These are phyloP conservation scores for Elsinoe necatrix DNA, from an alignment of 2,329 filamentous ascomycete genomes.

Conservation along the genomic window DNA sequence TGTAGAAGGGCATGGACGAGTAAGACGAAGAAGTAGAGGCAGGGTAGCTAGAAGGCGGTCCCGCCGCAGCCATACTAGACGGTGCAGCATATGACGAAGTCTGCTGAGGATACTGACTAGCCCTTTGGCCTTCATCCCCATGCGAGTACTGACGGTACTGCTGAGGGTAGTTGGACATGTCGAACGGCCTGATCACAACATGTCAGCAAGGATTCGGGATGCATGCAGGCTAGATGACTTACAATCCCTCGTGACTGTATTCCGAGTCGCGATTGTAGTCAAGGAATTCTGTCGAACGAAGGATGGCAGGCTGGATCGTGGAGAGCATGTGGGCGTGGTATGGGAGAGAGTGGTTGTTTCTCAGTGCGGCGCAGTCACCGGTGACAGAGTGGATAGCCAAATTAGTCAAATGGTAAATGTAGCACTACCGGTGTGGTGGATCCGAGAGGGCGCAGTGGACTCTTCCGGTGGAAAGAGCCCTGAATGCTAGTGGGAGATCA, in stretches of 20 bases:
- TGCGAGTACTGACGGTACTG: slow-evolving; percentile 13
- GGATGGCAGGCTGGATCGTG: slow-evolving; percentile 9
- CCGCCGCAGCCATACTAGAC: slow-evolving; percentile 9
- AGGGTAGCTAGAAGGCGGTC: not conserved
- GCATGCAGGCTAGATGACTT: not conserved
- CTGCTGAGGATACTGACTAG: not conserved
- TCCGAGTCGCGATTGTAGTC: not conserved
- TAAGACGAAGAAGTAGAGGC: not conserved
- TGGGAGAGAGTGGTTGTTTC: not conserved
- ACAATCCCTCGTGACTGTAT: slow-evolving; percentile 1
- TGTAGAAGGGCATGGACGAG: slow-evolving; percentile 7
- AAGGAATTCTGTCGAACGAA: slow-evolving; percentile 11
- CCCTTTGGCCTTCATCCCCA: slow-evolving; percentile 7
- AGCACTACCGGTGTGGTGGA: slow-evolving; percentile 4
- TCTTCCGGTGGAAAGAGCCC: slow-evolving; percentile 31
- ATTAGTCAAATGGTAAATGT: not conserved
- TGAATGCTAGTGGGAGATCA: not conserved
- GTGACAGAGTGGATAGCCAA: not conserved
- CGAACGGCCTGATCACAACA: not conserved
- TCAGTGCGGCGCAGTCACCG: not conserved
- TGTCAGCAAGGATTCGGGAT: not conserved
- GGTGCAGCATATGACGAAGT: not conserved
- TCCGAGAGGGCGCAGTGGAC: slow-evolving; percentile 40
- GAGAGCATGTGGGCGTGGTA: slow-evolving; percentile 9
- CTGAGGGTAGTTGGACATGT: slow-evolving; percentile 8